Base-by-base conservation (phyloP, 208 protist genomes). In the Herpetomonas muscarum region DNA sequence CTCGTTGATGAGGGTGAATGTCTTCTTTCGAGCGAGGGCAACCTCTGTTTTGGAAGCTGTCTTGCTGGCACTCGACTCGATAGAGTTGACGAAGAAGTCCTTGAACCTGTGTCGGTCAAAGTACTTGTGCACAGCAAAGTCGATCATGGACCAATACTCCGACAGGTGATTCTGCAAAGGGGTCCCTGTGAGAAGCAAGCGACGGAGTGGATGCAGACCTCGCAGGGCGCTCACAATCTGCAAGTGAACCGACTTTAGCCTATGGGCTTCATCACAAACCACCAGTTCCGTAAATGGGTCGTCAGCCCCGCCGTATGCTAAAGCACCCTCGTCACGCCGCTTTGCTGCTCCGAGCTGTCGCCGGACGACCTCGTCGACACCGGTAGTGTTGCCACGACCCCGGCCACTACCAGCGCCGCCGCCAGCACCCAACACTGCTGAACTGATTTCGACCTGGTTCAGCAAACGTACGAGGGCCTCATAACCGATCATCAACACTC, bases 221-320 rank as follows among this genome's bases (percentile, higher is more conserved):
- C 78, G 71, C 9, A 97, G 47, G 9, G 82, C 82, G n/a, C 59
- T 46, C 2, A 86, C 77, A 26, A 87, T 66, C 51, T 93, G 75
- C 53, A 94, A 67, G 17, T 90, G 70, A 1, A 70, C 67, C 1
- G 88, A 95, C 74, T 97, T 97, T 1, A 98, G 70, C 12, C 88
- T 64, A 62, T 98, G 94, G 5, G 85, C 94, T 59, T 98, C 94
- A 57, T 98, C 94, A 57, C 90, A 96, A 45, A 98, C 73, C 25
- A 97, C 64, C 26, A 97, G 71, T 60, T 94, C 90, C 31, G 79
- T 87, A 45, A 76, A 89, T 2, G 64, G 69, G 50, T 81, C 69
- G 2, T 54, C 62, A 13, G 49, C 44, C 26, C 64, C 68, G 6
- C 65, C 74, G 47, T 63, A 69, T 17, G 63, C 52, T 13, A 66